phyloP scores from a whole-genome alignment of 345 rosid species.

The Pistacia atlantica region DNA sequence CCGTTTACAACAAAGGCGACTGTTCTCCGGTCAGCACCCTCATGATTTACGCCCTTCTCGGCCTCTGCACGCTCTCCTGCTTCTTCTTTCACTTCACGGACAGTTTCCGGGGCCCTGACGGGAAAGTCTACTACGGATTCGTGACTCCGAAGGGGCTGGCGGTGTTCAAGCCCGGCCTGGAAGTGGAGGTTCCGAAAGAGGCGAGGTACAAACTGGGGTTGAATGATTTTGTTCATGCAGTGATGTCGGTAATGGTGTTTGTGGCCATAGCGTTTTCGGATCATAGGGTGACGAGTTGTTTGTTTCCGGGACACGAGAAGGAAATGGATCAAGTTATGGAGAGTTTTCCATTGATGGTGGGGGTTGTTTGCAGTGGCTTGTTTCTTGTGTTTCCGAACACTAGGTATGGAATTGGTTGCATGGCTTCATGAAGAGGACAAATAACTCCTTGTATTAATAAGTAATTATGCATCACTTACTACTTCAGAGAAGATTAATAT shows the following conservation, averaged over 20 bases:
- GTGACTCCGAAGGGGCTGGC: conserved; percentile 69
- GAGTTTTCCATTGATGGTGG: conserved; percentile 80
- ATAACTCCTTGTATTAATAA: too few species aligned
- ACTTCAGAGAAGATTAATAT: not conserved
- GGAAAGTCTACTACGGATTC: conserved; percentile 66
- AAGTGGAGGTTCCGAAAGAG: conserved; percentile 45
- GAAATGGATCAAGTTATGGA: conserved; percentile 87
- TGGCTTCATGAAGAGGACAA: conserved; percentile 38
- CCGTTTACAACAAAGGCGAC: conserved; percentile 54
- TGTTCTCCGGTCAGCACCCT: conserved; percentile 57
- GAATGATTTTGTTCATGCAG: conserved; percentile 67
- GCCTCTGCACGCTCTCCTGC: conserved; percentile 63
- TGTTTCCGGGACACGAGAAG: conserved; percentile 66
- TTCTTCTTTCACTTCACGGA: conserved; percentile 82
- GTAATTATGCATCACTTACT: not conserved
- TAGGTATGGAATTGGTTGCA: conserved; percentile 69
- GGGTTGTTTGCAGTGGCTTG: conserved; percentile 66
- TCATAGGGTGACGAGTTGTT: conserved; percentile 55
- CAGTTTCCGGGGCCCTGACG: conserved; percentile 65
- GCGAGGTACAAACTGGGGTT: conserved; percentile 60
- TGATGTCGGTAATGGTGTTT: conserved; percentile 78
- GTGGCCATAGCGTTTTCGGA: conserved; percentile 74
- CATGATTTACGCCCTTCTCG: conserved; percentile 55
- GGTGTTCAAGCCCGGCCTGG: conserved; percentile 65
- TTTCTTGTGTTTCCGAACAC: conserved; percentile 72